Evolutionary conservation across 176 grass and related monocot species (phyloP).

Genomic region (Zoysia japonica): DNA sequence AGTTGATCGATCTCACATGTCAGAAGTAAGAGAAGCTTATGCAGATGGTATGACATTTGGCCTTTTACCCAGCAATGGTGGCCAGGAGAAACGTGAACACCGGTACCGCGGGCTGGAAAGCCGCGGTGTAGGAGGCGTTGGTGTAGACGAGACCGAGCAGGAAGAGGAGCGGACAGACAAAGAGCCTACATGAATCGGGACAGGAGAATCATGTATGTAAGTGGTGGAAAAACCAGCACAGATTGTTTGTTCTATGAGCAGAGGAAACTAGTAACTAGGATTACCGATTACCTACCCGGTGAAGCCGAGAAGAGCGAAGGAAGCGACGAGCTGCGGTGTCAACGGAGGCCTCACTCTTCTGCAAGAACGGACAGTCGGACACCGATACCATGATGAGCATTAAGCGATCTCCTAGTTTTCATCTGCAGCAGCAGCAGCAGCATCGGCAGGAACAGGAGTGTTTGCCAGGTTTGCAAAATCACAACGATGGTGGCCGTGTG

Average conservation of each 20-base stretch:
- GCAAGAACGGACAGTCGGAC: no score
- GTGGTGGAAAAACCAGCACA: neutral
- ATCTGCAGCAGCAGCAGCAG: no score
- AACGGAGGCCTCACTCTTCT: conserved; percentile 42
- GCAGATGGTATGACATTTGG: no score
- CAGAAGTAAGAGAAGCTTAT: neutral
- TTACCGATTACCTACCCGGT: conserved; percentile 50
- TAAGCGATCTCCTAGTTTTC: no score
- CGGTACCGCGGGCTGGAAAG: conserved; percentile 91
- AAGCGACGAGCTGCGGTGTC: conserved; percentile 55
- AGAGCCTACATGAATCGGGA: no score
- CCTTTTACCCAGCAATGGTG: conserved; percentile 52
- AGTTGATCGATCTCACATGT: neutral
- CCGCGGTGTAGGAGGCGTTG: conserved; percentile 82
- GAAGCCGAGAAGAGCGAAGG: conserved; percentile 81
- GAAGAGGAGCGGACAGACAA: conserved; percentile 54
- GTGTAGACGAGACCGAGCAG: conserved; percentile 83
- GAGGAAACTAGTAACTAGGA: neutral
- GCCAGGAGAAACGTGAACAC: conserved; percentile 85
- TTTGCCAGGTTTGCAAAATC: no score
- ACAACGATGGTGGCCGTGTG: no score
- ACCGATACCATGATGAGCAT: no score
- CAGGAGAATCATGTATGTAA: no score
- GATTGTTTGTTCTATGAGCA: neutral
- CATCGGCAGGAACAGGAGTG: no score